Evolutionary conservation across 129 eudicot genomes (phyloP).

Genomic region (Arctium lappa): DNA sequence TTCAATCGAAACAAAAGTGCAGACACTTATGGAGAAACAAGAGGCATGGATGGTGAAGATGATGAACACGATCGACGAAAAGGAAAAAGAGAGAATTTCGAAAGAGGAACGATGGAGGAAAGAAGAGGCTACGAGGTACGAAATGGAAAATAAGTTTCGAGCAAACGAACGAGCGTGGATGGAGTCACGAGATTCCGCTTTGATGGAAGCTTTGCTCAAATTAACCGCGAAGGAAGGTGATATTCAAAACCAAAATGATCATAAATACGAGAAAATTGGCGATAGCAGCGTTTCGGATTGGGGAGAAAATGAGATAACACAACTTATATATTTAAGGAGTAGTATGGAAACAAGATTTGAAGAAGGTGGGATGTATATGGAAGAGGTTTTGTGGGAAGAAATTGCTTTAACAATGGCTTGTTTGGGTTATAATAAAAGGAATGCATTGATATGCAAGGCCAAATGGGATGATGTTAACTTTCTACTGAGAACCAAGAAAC

Average conservation of each 20-base stretch:
- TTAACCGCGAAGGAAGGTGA: slow-evolving; percentile 43
- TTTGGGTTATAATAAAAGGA: slow-evolving; percentile 56
- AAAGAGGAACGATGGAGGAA: slow-evolving; percentile 90
- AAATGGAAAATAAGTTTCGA: slow-evolving; percentile 60
- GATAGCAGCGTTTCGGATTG: slow-evolving; percentile 15
- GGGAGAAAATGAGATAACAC: slow-evolving; percentile 72
- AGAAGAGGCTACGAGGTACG: slow-evolving; percentile 62
- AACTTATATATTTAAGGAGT: slow-evolving; percentile 53
- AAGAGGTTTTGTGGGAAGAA: slow-evolving; percentile 73
- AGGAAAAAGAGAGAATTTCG: slow-evolving; percentile 70
- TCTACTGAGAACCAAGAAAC: slow-evolving; percentile 43
- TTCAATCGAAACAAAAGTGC: slow-evolving; percentile 68
- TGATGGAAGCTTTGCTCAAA: slow-evolving; percentile 74
- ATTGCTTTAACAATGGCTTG: slow-evolving; percentile 57
- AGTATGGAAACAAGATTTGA: slow-evolving; percentile 68
- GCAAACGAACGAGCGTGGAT: slow-evolving; percentile 82
- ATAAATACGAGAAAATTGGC: background rate
- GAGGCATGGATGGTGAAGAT: slow-evolving; percentile 80
- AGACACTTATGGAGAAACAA: slow-evolving; percentile 83
- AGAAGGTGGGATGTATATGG: slow-evolving; percentile 42
- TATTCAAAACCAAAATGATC: slow-evolving; percentile 18
- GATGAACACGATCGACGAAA: slow-evolving; percentile 70
- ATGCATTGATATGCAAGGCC: slow-evolving; percentile 51
- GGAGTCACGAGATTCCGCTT: slow-evolving; percentile 66
- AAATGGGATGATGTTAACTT: slow-evolving; percentile 69